Percentiles rank a stretch among this genome's conserved stretches.
Evolutionary conservation across 1,139 yeast species (phyloP).

Genomic region (Candida pseudocylindracea): DNA sequence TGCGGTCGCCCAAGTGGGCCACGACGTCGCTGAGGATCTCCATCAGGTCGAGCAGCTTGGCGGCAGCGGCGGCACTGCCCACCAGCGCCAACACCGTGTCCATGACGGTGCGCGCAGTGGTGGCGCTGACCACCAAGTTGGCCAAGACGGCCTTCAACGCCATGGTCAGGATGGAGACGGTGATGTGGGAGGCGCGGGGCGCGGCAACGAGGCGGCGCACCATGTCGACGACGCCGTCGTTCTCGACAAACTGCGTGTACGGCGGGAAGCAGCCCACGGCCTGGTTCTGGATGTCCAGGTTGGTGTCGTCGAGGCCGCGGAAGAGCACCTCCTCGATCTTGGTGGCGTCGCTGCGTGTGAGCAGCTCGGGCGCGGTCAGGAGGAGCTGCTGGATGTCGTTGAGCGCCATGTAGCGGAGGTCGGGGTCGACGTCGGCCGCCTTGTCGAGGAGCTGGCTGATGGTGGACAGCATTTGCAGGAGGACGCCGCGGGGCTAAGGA

Average conservation of each 20-base stretch:
- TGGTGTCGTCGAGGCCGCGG: conserved; percentile 33
- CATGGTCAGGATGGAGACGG: conserved; percentile 48
- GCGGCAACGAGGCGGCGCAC: conserved; percentile 6
- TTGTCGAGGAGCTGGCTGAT: conserved; percentile 15
- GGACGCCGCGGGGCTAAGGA: neutral
- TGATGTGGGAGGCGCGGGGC: conserved; percentile 11
- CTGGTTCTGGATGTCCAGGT: conserved; percentile 61
- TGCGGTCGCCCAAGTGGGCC: conserved; percentile 22
- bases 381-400: conserved; percentile 41
- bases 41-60: conserved; percentile 29
- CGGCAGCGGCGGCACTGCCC: conserved; percentile 1
- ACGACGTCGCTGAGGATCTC: conserved; percentile 43
- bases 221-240: conserved; percentile 4
- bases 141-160: conserved; percentile 42
- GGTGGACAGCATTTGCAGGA: conserved; percentile 2
- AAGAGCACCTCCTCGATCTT: conserved; percentile 26
- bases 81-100: conserved; percentile 6
- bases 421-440: conserved; percentile 56
- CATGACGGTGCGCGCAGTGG: conserved; percentile 4
- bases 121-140: conserved; percentile 5
- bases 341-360: conserved; percentile 6
- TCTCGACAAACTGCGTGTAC: conserved; percentile 10
- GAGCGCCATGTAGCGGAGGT: conserved; percentile 70
- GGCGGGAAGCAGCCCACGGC: conserved; percentile 39
- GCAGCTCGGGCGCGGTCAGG: conserved; percentile 6